phyloP scores from a whole-genome alignment of 2,329 filamentous ascomycete genomes.

The Beauveria bassiana region DNA sequence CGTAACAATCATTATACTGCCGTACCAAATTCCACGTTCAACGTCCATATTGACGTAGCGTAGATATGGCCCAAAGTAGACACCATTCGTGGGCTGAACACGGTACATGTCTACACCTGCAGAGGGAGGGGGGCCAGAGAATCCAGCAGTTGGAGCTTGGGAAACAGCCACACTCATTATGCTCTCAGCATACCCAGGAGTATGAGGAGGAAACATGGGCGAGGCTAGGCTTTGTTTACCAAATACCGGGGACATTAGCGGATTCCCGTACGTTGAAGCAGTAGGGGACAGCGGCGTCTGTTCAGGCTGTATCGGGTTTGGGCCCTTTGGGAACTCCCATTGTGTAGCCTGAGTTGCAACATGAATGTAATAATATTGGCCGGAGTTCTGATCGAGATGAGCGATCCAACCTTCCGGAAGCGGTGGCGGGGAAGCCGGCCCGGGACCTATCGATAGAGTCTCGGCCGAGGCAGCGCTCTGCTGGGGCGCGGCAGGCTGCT shows the following conservation, averaged over 20 bases:
- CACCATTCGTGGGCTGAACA: conserved; percentile 85
- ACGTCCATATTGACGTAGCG: conserved; percentile 97
- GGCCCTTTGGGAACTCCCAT: conserved; percentile 97
- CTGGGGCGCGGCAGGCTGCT: conserved; percentile 40
- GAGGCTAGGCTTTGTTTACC: conserved; percentile 56
- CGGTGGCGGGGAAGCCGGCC: conserved; percentile 78
- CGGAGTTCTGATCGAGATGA: conserved; percentile 88
- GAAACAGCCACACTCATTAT: conserved; percentile 74
- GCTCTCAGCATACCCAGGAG: conserved; percentile 76
- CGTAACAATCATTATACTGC: conserved; percentile 87
- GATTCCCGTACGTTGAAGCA: conserved; percentile 67
- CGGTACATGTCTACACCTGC: conserved; percentile 93
- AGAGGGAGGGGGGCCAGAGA: conserved; percentile 78
- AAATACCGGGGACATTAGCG: conserved; percentile 60
- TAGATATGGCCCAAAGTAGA: conserved; percentile 95
- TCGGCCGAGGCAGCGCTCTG: conserved; percentile 19
- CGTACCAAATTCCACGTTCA: conserved; percentile 82
- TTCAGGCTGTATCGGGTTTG: conserved; percentile 80
- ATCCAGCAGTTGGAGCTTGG: conserved; percentile 71
- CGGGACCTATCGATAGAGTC: conserved; percentile 20
- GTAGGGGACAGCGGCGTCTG: conserved; percentile 76
- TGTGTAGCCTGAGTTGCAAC: conserved; percentile 91
- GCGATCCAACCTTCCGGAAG: conserved; percentile 98
- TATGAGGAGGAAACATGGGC: conserved; percentile 75
- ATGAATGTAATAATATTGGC: conserved; percentile 98